Evolutionary conservation across 2,329 filamentous ascomycete genomes (phyloP).

Genomic region (Teratosphaeria viscida): DNA sequence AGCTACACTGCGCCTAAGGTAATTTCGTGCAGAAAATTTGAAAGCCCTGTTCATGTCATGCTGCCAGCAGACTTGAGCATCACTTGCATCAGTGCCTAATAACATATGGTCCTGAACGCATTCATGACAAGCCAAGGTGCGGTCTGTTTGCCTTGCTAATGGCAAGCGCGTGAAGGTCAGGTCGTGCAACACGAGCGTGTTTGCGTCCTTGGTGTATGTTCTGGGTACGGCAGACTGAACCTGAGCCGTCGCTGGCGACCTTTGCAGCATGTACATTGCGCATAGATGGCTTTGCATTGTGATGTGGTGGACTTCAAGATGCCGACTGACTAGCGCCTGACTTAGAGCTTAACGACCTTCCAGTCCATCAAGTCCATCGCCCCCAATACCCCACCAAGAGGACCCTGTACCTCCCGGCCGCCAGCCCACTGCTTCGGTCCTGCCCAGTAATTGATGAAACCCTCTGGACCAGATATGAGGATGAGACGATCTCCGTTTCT

Average conservation of each 20-base stretch:
- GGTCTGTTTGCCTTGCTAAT: too few species aligned
- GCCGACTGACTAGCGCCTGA: neutral
- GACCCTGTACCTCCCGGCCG: slow-evolving; percentile 65
- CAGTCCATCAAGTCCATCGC: slow-evolving; percentile 48
- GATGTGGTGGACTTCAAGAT: neutral
- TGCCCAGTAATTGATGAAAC: slow-evolving; percentile 72
- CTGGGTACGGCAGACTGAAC: too few species aligned
- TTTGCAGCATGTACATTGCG: neutral
- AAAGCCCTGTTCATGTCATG: too few species aligned
- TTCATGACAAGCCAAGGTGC: too few species aligned
- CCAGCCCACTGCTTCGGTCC: slow-evolving; percentile 68
- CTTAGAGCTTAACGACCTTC: slow-evolving; percentile 49
- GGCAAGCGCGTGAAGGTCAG: too few species aligned
- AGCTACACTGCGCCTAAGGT: too few species aligned
- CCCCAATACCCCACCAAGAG: slow-evolving; percentile 57
- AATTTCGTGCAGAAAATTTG: too few species aligned
- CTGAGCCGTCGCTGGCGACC: neutral
- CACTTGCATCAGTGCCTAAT: too few species aligned
- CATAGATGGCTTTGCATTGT: neutral
- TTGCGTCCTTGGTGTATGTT: neutral
- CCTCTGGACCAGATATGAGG: slow-evolving; percentile 83
- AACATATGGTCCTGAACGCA: too few species aligned
- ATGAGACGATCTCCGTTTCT: slow-evolving; percentile 52
- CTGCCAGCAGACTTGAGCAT: too few species aligned
- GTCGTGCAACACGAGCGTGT: too few species aligned